phyloP scores from a whole-genome alignment of 208 protist species.

The Borovskyia barvae region DNA sequence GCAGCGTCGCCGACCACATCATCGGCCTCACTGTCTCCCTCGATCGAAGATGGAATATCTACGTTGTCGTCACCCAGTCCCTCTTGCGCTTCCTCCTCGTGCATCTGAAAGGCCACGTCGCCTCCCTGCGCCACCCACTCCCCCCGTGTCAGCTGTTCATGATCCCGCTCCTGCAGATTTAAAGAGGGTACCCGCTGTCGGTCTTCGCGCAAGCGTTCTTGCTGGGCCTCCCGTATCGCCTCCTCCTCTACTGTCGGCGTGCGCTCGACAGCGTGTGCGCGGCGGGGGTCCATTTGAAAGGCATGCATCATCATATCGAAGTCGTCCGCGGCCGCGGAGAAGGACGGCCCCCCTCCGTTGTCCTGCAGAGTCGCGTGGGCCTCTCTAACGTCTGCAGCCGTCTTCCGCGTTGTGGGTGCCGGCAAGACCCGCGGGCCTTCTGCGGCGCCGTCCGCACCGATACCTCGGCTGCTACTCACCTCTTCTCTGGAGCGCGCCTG shows the following conservation, averaged over 20 bases:
- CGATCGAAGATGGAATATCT: conserved; percentile 48
- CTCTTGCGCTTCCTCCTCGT: conserved; percentile 30
- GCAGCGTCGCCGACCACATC: conserved; percentile 6
- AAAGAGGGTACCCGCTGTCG: conserved; percentile 50
- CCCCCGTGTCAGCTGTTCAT: conserved; percentile 49
- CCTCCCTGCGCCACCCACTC: conserved; percentile 81
- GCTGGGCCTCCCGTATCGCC: conserved; percentile 26
- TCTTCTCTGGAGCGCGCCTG: conserved; percentile 11
- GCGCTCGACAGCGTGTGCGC: conserved; percentile 62
- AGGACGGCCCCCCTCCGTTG: not conserved
- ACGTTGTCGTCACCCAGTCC: conserved; percentile 39
- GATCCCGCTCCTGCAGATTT: conserved; percentile 31
- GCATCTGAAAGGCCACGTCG: conserved; percentile 70
- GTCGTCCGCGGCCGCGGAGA: conserved; percentile 33
- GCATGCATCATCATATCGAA: conserved; percentile 72
- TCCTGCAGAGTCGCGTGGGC: not conserved
- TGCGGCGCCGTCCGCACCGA: not conserved
- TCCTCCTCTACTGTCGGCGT: conserved; percentile 65
- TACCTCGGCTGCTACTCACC: not conserved
- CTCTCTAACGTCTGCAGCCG: conserved; percentile 7
- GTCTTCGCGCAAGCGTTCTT: conserved; percentile 52
- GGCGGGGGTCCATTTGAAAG: conserved; percentile 60
- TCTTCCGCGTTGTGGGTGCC: not conserved
- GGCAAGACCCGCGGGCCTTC: not conserved
- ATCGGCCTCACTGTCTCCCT: conserved; percentile 28